Evolutionary conservation across 192 early-diverging fungal species (phyloP), one percentile per base, ranked within the genome.

Genomic region (Coemansia sp.): DNA sequence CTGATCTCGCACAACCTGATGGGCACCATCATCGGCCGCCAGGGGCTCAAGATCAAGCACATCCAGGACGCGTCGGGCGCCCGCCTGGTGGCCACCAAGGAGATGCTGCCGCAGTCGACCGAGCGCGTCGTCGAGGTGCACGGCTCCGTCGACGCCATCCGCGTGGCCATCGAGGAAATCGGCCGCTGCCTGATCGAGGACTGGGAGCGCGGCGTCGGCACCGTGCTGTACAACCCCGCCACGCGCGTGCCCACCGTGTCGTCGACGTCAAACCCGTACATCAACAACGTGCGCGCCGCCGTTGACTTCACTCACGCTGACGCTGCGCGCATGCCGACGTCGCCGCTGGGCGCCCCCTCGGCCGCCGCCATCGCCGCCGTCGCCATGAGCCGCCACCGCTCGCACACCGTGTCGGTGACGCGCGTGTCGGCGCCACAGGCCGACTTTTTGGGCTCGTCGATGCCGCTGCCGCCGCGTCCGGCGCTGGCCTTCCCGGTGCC

Each of bases 11-110:
- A 94, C 73, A 84, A 86, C 61, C 76, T 91, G 43, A 94, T 98
- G 87, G 91, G 91, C 18, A 89, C 87, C 52, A 83, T 98, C 58
- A 96, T 98, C 76, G 96, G 96, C 37, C 91, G 94, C 61, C 86
- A 87, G 67, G 95, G 95, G 47, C 64, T 83, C 56, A 93, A 92
- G 80, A 97, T 98, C 73, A 96, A 94, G 81, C 89, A 94, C 64
- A 91, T 98, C 53, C 95, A 97, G 80, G 91, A 95, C 43, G 72
- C 83, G 14, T 93, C 92, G n/a, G 85, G 88, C 34, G 91, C 89
- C 10, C 86, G 88, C 37, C 84, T 98, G 77, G 86, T 85, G 25
- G 90, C 95, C 7, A 85, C 89, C 54, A 94, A 96, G 71, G 91
- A 95, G 58, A 89, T 93, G 80, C 79, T 98, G 22, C 93, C 93